Evolutionary conservation across 1,284 basidiomycete species (phyloP).

Genomic region (Rhodotorula sp.): DNA sequence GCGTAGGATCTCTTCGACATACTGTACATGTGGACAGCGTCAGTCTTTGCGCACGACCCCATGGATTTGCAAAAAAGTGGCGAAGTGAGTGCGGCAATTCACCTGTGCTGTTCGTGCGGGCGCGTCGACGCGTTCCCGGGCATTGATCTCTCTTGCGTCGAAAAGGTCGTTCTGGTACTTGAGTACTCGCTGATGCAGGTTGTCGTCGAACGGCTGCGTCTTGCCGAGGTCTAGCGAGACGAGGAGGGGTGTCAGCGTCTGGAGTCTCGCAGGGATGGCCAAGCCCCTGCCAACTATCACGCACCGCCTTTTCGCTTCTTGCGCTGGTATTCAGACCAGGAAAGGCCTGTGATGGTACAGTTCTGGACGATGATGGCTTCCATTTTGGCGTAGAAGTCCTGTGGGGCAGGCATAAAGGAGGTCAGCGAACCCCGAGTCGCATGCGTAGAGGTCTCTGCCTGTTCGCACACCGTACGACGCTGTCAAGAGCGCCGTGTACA

Average conservation of each 20-base stretch:
- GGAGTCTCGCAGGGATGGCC: neutral
- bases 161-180: constrained; percentile 34
- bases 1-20: constrained; percentile 8
- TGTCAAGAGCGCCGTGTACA: too few relatives aligned
- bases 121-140: constrained; percentile 15
- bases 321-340: constrained; percentile 17
- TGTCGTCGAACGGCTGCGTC: constrained; percentile 32
- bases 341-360: constrained; percentile 26
- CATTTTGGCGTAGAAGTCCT: constrained; percentile 33
- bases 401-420: neutral
- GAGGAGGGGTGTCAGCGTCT: neutral
- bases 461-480: too few relatives aligned
- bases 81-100: neutral
- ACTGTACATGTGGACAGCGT: neutral
- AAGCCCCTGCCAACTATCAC: neutral
- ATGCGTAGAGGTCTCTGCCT: too few relatives aligned
- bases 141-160: constrained; percentile 29
- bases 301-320: constrained; percentile 16
- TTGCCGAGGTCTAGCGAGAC: constrained; percentile 11
- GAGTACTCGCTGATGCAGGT: constrained; percentile 27
- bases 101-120: constrained; percentile 14
- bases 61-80: neutral
- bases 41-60: neutral
- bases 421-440: neutral
- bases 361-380: constrained; percentile 22